phyloP scores from a whole-genome alignment of 768 basidiomycete species.

The Leucosporidium scottii region DNA sequence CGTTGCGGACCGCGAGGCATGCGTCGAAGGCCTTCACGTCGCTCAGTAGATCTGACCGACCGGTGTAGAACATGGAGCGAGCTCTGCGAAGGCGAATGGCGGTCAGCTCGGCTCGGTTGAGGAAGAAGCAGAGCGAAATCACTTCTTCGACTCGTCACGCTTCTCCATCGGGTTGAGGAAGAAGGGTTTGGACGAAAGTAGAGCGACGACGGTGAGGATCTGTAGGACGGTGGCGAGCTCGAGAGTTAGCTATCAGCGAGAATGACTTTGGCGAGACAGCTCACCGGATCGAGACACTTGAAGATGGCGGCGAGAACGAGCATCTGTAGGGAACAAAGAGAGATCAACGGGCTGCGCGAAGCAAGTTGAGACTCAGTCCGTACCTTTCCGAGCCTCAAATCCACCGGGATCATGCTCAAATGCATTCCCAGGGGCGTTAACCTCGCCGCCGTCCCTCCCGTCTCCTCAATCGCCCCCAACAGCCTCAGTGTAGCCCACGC shows the following conservation, averaged over 20 bases:
- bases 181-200: constrained; percentile 77
- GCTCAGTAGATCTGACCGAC: constrained; percentile 76
- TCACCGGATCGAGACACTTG: constrained; percentile 62
- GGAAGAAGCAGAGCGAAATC: constrained; percentile 30
- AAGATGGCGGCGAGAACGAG: constrained; percentile 77
- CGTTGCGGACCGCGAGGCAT: constrained; percentile 37
- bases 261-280: constrained; percentile 9
- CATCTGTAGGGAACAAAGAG: constrained; percentile 53
- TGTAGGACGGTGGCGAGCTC: background rate
- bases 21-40: constrained; percentile 69
- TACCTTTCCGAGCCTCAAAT: constrained; percentile 79
- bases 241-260: background rate
- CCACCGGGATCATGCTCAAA: constrained; percentile 74
- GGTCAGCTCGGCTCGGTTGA: background rate
- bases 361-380: background rate
- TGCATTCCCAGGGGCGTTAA: constrained; percentile 77
- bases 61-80: constrained; percentile 59
- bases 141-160: constrained; percentile 71
- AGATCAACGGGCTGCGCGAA: constrained; percentile 10
- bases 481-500: constrained; percentile 68
- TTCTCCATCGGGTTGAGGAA: constrained; percentile 76
- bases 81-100: constrained; percentile 50
- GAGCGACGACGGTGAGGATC: constrained; percentile 70
- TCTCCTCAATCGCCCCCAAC: constrained; percentile 64
- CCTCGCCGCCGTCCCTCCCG: constrained; percentile 45